phyloP scores from a whole-genome alignment of 2,329 filamentous ascomycete species.

The Lasiodiplodia sp. region DNA sequence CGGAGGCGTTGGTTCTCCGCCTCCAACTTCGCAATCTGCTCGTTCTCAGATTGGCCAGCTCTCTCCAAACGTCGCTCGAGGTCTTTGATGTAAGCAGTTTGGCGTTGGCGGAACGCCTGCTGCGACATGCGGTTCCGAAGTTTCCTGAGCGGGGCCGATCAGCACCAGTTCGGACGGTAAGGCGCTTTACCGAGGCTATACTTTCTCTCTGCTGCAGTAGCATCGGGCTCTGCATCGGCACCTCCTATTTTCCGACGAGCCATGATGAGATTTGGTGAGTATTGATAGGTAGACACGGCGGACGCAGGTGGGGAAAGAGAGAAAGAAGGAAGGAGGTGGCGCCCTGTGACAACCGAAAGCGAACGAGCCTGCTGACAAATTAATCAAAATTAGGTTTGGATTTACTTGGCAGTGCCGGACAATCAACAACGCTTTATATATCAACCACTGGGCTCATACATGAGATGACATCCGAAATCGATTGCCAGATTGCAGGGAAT shows the following conservation, averaged over 20 bases:
- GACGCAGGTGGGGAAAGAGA: neutral
- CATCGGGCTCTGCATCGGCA: neutral
- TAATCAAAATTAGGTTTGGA: neutral
- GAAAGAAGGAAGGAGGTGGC: neutral
- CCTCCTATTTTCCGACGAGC: neutral
- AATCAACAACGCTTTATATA: no score
- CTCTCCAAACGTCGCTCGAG: neutral
- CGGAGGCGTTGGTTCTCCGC: neutral
- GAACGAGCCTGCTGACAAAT: neutral
- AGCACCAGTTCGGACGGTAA: neutral
- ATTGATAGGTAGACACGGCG: no score
- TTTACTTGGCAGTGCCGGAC: no score
- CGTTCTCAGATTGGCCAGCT: neutral
- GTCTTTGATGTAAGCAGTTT: neutral
- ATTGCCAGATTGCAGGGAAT: no score
- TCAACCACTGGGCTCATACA: no score
- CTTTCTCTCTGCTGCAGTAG: neutral
- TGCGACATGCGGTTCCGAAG: neutral
- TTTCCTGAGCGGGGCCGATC: neutral
- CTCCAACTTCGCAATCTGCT: neutral
- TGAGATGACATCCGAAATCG: no score
- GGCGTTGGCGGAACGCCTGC: slow-evolving; percentile 6
- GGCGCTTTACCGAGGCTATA: neutral
- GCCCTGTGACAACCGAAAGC: neutral
- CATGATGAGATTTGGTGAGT: neutral